These are phyloP conservation scores for Verticillium longisporum DNA, from an alignment of 2,329 filamentous ascomycete species.

Conservation along the genomic window DNA sequence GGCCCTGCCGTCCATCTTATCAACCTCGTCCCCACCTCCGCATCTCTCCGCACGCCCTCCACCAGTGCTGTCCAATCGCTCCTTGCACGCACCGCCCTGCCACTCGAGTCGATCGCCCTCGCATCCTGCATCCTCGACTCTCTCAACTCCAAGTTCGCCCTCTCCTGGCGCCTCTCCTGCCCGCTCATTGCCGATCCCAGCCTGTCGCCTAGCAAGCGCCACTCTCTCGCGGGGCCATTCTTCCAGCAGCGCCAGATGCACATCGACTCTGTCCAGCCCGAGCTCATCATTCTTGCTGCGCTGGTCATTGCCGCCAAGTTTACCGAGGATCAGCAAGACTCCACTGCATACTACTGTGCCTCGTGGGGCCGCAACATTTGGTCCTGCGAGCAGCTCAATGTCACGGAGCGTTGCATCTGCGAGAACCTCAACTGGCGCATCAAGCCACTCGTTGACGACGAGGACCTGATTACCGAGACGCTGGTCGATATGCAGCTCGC, in stretches of 20 bases:
- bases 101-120: conserved; percentile 55
- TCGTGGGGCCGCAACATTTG: conserved; percentile 50
- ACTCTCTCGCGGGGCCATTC: conserved; percentile 37
- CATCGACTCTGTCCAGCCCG: conserved; percentile 55
- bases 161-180: conserved; percentile 54
- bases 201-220: conserved; percentile 29
- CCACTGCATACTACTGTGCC: conserved; percentile 44
- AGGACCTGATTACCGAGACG: conserved; percentile 49
- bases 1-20: conserved; percentile 60
- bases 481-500: conserved; percentile 59
- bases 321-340: conserved; percentile 50
- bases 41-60: conserved; percentile 53
- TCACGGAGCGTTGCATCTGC: conserved; percentile 57
- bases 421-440: conserved; percentile 58
- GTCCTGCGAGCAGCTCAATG: conserved; percentile 56
- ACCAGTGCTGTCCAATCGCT: conserved; percentile 54
- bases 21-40: conserved; percentile 58
- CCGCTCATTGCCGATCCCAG: conserved; percentile 31
- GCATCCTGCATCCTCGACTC: conserved; percentile 62
- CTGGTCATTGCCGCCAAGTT: conserved; percentile 62
- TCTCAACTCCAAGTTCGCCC: conserved; percentile 54
- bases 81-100: conserved; percentile 48
- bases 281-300: conserved; percentile 56
- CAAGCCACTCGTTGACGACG: conserved; percentile 51
- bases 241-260: conserved; percentile 34